phyloP scores from a whole-genome alignment of 208 protist genomes.

The Vickermania ingenoplastis region DNA sequence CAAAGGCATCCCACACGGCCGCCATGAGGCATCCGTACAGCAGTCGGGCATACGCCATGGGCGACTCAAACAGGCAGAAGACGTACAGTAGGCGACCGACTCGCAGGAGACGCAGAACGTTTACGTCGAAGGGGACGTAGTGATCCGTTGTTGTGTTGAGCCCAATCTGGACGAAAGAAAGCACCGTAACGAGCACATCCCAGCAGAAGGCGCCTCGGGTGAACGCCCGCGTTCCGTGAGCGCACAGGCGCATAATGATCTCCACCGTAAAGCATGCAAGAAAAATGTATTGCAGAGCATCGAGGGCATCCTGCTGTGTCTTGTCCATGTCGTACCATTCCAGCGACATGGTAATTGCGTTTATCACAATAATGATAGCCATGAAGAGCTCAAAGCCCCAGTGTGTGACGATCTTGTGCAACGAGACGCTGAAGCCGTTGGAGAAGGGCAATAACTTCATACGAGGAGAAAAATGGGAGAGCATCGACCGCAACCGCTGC shows the following conservation, averaged over 20 bases:
- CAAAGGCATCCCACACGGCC: conserved; percentile 60
- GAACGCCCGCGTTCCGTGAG: conserved; percentile 73
- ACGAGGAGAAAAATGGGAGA: conserved; percentile 49
- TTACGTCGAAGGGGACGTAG: conserved; percentile 80
- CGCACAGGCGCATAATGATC: conserved; percentile 59
- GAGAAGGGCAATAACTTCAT: conserved; percentile 45
- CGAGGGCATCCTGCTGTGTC: conserved; percentile 32
- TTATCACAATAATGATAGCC: conserved; percentile 51
- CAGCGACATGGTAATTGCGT: conserved; percentile 82
- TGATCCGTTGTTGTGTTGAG: conserved; percentile 44
- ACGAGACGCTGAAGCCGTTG: conserved; percentile 31
- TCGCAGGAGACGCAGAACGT: conserved; percentile 79
- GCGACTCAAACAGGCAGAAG: conserved; percentile 32
- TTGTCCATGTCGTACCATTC: conserved; percentile 69
- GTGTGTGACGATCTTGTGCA: conserved; percentile 50
- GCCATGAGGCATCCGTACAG: conserved; percentile 55
- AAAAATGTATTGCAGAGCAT: conserved; percentile 78
- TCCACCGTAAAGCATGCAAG: conserved; percentile 82
- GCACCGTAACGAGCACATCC: conserved; percentile 61
- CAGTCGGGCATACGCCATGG: conserved; percentile 44
- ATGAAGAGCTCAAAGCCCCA: conserved; percentile 61
- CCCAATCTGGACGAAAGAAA: conserved; percentile 78
- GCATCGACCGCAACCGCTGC: conserved; percentile 69
- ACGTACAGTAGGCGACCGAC: conserved; percentile 58
- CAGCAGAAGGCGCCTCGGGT: conserved; percentile 72